phyloP scores from a whole-genome alignment of 495 filamentous ascomycete species.

The Polyplosphaeria fusca region DNA sequence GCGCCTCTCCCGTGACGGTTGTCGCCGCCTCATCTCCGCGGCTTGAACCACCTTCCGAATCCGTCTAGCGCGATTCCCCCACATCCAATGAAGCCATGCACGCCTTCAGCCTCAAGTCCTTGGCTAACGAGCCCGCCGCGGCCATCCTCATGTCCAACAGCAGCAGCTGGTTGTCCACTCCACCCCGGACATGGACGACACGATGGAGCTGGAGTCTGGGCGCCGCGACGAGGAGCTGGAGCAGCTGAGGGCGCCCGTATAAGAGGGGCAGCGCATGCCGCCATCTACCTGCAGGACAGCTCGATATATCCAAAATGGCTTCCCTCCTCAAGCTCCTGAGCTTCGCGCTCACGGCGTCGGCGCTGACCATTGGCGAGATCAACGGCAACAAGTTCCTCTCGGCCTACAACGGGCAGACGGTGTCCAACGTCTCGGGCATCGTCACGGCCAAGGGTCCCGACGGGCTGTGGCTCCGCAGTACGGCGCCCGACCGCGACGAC shows the following conservation, averaged over 20 bases:
- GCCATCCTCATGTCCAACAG: background rate
- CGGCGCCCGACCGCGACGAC: constrained; percentile 46
- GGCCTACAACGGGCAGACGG: constrained; percentile 48
- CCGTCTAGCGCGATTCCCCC: background rate
- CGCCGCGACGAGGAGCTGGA: background rate
- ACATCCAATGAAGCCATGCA: background rate
- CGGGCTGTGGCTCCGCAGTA: constrained; percentile 58
- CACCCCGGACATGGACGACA: background rate
- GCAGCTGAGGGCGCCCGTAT: background rate
- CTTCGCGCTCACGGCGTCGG: constrained; percentile 33
- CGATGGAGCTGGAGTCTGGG: background rate
- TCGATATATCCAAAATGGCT: background rate
- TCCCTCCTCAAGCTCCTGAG: background rate
- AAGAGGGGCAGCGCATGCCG: background rate
- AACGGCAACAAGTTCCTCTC: constrained; percentile 61
- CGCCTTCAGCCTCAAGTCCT: background rate
- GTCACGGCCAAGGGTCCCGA: constrained; percentile 57
- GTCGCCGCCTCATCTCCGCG: background rate
- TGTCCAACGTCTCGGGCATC: constrained; percentile 55
- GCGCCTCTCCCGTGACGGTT: background rate
- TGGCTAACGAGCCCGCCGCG: background rate
- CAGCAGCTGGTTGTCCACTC: background rate
- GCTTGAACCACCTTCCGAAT: background rate
- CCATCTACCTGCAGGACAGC: background rate
- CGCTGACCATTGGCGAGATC: constrained; percentile 58